phyloP scores from a whole-genome alignment of 306 rosid species.

The Lathyrus aphaca region DNA sequence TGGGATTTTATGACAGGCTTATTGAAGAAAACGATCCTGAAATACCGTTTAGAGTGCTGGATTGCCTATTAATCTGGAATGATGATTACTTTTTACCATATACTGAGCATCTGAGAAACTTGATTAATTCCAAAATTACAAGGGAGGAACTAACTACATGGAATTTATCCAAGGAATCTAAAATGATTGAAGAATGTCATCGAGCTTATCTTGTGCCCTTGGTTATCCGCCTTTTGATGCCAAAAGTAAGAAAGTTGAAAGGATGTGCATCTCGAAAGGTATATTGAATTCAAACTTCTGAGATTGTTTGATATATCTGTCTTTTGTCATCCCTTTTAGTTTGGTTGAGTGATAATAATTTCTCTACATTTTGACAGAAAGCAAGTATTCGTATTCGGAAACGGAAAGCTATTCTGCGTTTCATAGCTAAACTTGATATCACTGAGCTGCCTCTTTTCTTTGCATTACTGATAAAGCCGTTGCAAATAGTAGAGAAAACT shows the following conservation, averaged over 20 bases:
- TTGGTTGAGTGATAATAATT: conserved; percentile 21
- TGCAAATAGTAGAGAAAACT: conserved; percentile 61
- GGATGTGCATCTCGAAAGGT: conserved; percentile 90
- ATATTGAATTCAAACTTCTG: conserved; percentile 10
- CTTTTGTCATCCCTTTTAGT: conserved; percentile 4
- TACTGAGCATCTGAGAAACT: conserved; percentile 69
- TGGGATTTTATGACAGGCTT: conserved; percentile 61
- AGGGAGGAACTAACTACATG: conserved; percentile 92
- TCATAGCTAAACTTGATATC: conserved; percentile 78
- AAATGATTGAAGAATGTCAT: conserved; percentile 66
- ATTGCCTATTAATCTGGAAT: conserved; percentile 80
- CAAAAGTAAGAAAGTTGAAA: conserved; percentile 85
- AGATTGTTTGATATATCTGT: conserved; percentile 22
- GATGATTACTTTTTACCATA: conserved; percentile 72
- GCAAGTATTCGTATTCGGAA: conserved; percentile 77
- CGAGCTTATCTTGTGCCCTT: conserved; percentile 71
- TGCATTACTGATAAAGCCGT: conserved; percentile 73
- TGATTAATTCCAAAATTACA: conserved; percentile 57
- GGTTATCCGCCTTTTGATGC: conserved; percentile 81
- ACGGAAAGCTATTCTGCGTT: conserved; percentile 85
- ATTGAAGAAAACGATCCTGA: conserved; percentile 90
- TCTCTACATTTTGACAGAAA: conserved; percentile 55
- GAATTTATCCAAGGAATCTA: conserved; percentile 79
- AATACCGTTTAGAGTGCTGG: conserved; percentile 78
- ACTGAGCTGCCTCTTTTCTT: conserved; percentile 87